A percentile compares a stretch with the other conserved stretches of the same genome.
phyloP scores from a whole-genome alignment of 164 flowering plant genomes.

The Berberis vulgaris region DNA sequence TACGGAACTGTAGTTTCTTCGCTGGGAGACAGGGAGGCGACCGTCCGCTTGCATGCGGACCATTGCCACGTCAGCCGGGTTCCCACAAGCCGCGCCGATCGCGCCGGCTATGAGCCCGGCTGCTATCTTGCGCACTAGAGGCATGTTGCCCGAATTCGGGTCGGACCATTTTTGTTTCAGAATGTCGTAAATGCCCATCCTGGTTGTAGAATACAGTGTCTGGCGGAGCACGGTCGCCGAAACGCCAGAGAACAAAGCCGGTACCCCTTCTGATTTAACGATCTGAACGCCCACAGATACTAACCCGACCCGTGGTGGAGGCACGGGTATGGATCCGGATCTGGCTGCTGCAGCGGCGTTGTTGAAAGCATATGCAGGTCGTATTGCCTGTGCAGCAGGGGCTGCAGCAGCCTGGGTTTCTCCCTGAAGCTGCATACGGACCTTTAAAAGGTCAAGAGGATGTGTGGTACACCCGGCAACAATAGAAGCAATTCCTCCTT shows the following conservation, averaged over 20 bases:
- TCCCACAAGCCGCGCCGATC: constrained; percentile 80
- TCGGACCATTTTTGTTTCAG: constrained; percentile 69
- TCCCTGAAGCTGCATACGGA: constrained; percentile 73
- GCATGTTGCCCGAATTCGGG: constrained; percentile 42
- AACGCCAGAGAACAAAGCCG: constrained; percentile 71
- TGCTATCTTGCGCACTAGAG: constrained; percentile 42
- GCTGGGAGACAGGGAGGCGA: constrained; percentile 57
- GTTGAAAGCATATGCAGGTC: constrained; percentile 34
- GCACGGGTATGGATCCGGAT: constrained; percentile 13
- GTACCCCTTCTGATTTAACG: constrained; percentile 50
- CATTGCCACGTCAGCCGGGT: constrained; percentile 96
- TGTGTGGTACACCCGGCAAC: constrained; percentile 71
- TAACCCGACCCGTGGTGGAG: constrained; percentile 33
- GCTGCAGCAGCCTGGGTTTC: constrained; percentile 18
- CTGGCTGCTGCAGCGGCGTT: constrained; percentile 1
- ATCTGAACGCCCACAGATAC: constrained; percentile 47
- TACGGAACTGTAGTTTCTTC: constrained; percentile 75
- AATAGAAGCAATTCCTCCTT: constrained; percentile 66
- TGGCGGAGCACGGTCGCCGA: constrained; percentile 91
- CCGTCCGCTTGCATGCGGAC: constrained; percentile 97
- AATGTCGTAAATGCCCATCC: constrained; percentile 86
- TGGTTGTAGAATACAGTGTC: constrained; percentile 76
- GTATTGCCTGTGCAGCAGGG: constrained; percentile 16
- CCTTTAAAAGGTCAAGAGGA: constrained; percentile 71
- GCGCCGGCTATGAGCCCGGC: constrained; percentile 80